Evolutionary conservation across 306 rosid species (phyloP).

Genomic region (Citrullus colocynthis): DNA sequence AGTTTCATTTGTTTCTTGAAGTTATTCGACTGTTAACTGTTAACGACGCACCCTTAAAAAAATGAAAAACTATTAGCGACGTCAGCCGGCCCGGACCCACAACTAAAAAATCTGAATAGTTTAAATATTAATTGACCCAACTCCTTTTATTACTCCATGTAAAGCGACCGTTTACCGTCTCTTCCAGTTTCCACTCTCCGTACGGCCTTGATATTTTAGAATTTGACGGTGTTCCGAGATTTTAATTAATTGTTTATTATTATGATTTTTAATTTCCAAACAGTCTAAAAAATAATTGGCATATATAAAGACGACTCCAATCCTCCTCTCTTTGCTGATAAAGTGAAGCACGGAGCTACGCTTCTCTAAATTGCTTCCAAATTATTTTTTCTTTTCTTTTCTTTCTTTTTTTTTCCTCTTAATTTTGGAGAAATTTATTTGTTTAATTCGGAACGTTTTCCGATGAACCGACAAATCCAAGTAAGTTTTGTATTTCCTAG

Average conservation of each 20-base stretch:
- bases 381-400: background rate
- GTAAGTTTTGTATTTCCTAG: background rate
- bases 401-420: background rate
- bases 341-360: background rate
- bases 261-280: background rate
- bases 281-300: background rate
- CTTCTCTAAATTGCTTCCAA: background rate
- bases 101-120: background rate
- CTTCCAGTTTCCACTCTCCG: background rate
- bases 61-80: background rate
- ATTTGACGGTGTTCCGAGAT: background rate
- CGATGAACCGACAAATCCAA: background rate
- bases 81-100: background rate
- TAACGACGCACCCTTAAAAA: no score
- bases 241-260: background rate
- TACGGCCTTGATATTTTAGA: conserved; percentile 2
- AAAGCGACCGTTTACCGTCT: conserved; percentile 3
- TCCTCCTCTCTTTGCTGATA: background rate
- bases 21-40: background rate
- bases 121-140: background rate
- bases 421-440: background rate
- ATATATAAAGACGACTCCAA: background rate
- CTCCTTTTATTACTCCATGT: background rate
- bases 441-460: background rate
- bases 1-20: background rate